Conservation (phyloP, 2,329 filamentous ascomycete genomes). For the Penicillium sp. region DNA sequence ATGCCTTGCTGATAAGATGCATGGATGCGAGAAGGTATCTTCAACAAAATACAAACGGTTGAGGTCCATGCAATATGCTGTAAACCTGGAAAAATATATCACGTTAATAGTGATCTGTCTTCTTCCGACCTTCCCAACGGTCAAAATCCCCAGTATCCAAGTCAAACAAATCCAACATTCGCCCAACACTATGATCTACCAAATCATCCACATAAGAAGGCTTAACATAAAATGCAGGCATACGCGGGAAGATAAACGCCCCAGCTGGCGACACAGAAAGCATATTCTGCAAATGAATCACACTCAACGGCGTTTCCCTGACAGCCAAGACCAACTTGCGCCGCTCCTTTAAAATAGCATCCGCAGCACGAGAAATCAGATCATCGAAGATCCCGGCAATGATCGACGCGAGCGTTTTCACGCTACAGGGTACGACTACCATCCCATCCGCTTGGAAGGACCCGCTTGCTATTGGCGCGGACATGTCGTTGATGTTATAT, state of each 20-base stretch:
- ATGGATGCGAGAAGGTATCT: too few species aligned
- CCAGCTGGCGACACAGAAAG: constrained; percentile 24
- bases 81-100: background rate
- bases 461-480: constrained; percentile 43
- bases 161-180: constrained; percentile 49
- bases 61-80: background rate
- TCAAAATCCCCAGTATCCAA: constrained; percentile 43
- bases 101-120: background rate
- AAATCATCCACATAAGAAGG: constrained; percentile 44
- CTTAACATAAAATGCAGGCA: constrained; percentile 47
- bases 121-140: constrained; percentile 28
- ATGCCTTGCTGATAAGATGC: too few species aligned
- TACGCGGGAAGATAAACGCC: constrained; percentile 47
- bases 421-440: constrained; percentile 21
- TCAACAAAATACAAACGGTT: too few species aligned
- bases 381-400: constrained; percentile 34
- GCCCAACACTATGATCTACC: constrained; percentile 47
- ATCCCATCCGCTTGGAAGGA: constrained; percentile 44
- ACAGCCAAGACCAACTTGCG: constrained; percentile 36
- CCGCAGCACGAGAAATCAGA: constrained; percentile 38
- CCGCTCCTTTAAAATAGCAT: constrained; percentile 45
- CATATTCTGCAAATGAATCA: constrained; percentile 46
- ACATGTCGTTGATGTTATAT: constrained; percentile 40
- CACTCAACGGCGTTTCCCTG: constrained; percentile 44
- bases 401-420: constrained; percentile 45